Conservation (phyloP, 495 filamentous ascomycete species). For the Evernia prunastri region DNA sequence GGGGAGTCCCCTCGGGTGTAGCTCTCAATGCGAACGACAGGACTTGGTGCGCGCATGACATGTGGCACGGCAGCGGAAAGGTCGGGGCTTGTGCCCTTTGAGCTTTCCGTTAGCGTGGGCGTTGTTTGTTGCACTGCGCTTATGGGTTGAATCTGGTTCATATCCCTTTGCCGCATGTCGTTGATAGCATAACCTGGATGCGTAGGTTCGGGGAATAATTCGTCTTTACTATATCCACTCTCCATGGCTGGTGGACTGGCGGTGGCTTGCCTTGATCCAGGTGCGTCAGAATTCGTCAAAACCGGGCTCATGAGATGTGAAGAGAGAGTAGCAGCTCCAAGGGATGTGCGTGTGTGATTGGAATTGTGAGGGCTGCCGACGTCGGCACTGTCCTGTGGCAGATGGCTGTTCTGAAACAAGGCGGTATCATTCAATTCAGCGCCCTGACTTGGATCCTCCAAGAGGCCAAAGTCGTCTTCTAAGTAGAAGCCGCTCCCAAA, state of each 20-base stretch:
- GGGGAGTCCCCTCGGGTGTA: constrained; percentile 48
- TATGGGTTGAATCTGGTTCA: constrained; percentile 9
- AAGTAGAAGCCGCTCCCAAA: constrained; percentile 14
- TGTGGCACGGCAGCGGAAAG: constrained; percentile 7
- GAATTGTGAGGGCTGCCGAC: constrained; percentile 1
- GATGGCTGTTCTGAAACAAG: not conserved
- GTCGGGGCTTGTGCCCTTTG: constrained; percentile 24
- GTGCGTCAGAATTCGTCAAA: constrained; percentile 24
- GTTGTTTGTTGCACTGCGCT: constrained; percentile 16
- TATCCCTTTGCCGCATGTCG: constrained; percentile 9
- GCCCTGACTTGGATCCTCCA: constrained; percentile 10
- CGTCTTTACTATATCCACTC: not conserved
- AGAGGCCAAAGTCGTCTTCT: constrained; percentile 22
- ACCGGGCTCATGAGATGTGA: constrained; percentile 28
- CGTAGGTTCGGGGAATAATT: not conserved
- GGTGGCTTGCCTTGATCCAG: constrained; percentile 23
- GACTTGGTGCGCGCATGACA: constrained; percentile 37
- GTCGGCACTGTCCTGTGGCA: constrained; percentile 7
- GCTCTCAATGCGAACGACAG: constrained; percentile 41
- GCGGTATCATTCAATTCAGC: constrained; percentile 9
- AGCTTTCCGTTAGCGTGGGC: constrained; percentile 23
- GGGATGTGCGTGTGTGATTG: constrained; percentile 18
- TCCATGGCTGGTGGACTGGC: constrained; percentile 20
- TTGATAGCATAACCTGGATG: not conserved
- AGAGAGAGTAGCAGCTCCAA: constrained; percentile 22